These are phyloP conservation scores for Phytopythium mirpurense DNA, from an alignment of 352 stramenopile genomes.

Conservation along the genomic window DNA sequence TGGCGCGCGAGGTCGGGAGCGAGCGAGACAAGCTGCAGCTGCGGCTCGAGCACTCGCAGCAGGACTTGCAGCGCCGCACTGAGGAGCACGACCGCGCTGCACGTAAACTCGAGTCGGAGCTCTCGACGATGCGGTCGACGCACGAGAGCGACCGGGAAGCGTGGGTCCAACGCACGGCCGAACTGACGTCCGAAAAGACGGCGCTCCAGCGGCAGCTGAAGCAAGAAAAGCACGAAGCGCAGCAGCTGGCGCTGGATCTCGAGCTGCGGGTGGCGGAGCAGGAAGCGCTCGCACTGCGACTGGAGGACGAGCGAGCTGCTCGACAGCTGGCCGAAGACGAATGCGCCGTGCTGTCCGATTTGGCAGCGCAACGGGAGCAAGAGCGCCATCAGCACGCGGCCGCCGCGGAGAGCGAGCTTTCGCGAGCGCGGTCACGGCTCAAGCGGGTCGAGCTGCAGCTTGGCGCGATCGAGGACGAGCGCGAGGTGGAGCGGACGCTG, in stretches of 20 bases:
- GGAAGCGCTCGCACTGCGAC: constrained; percentile 31
- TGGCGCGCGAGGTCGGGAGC: constrained; percentile 24
- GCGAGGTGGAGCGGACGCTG: constrained; percentile 50
- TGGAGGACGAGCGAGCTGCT: constrained; percentile 22
- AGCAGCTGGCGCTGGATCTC: constrained; percentile 25
- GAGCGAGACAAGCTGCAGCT: constrained; percentile 54
- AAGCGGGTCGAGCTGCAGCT: constrained; percentile 59
- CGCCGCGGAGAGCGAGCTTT: background rate
- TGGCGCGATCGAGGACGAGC: constrained; percentile 33
- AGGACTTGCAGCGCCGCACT: constrained; percentile 25
- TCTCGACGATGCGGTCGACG: constrained; percentile 23
- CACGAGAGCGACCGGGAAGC: constrained; percentile 49
- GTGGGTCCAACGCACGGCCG: constrained; percentile 59
- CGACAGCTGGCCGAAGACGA: constrained; percentile 21
- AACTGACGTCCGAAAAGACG: constrained; percentile 54
- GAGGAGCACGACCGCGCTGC: constrained; percentile 24
- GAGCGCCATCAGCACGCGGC: constrained; percentile 19
- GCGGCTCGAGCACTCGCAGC: constrained; percentile 40
- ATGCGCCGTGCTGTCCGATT: constrained; percentile 14
- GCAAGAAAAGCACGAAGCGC: constrained; percentile 18
- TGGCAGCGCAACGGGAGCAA: constrained; percentile 22
- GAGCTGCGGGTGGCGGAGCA: constrained; percentile 43
- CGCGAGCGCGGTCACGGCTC: constrained; percentile 30
- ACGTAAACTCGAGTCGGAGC: constrained; percentile 29
- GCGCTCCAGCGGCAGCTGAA: constrained; percentile 52